These are phyloP conservation scores for Physcomitrium patens DNA, from an alignment of 225 moss, liverwort and hornwort species.

Conservation along the genomic window DNA sequence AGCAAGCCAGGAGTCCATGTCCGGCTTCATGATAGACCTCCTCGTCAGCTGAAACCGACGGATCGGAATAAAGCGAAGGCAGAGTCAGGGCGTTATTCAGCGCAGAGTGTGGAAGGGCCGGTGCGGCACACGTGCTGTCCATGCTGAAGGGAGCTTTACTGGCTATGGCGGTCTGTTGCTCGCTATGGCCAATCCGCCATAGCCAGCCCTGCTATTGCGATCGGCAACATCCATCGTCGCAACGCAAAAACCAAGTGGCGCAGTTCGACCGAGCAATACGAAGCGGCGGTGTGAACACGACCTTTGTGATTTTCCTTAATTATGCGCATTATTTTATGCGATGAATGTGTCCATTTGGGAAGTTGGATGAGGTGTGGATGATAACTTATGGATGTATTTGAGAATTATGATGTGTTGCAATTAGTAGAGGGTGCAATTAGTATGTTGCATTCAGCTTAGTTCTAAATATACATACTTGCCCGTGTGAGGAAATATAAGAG, in stretches of 20 bases:
- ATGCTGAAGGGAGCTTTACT: slow-evolving; percentile 7
- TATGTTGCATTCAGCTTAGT: too few relatives aligned
- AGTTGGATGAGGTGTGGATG: too few relatives aligned
- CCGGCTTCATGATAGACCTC: neutral
- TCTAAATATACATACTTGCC: too few relatives aligned
- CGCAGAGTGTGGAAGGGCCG: neutral
- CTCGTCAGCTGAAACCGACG: neutral
- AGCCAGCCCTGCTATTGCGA: neutral
- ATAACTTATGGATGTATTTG: too few relatives aligned
- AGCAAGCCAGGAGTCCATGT: neutral
- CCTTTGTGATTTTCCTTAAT: too few relatives aligned
- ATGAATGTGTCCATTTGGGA: too few relatives aligned
- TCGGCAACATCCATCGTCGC: neutral
- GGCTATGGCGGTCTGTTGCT: neutral
- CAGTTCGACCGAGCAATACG: too few relatives aligned
- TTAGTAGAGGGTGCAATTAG: too few relatives aligned
- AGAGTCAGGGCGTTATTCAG: neutral
- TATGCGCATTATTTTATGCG: too few relatives aligned
- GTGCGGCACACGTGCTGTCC: slow-evolving; percentile 20
- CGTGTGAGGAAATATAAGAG: too few relatives aligned
- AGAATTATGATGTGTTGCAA: too few relatives aligned
- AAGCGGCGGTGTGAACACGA: too few relatives aligned
- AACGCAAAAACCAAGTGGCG: slow-evolving; percentile 22
- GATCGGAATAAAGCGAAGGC: neutral
- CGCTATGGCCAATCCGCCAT: neutral